These are phyloP conservation scores for Podospora australis DNA, from an alignment of 495 filamentous ascomycete genomes.

Conservation along the genomic window DNA sequence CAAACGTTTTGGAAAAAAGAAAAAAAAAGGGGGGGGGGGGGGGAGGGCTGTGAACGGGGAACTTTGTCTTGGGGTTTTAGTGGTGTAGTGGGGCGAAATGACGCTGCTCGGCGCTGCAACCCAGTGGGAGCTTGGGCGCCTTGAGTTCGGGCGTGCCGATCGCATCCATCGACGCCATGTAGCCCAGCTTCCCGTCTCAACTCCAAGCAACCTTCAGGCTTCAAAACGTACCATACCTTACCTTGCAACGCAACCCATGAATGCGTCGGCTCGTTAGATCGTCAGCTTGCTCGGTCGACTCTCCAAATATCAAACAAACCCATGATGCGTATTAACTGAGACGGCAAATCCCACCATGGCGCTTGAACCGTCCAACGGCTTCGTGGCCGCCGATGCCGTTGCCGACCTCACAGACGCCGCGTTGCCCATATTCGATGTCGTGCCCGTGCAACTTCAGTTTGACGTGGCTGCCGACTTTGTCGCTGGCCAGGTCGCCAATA, in stretches of 20 bases:
- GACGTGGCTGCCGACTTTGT: slow-evolving; percentile 88
- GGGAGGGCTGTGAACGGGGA: no score
- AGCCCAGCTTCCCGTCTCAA: neutral
- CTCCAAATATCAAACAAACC: neutral
- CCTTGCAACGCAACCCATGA: neutral
- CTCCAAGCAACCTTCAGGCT: neutral
- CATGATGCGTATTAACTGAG: slow-evolving; percentile 7
- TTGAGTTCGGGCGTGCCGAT: neutral
- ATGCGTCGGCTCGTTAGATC: neutral
- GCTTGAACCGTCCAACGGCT: slow-evolving; percentile 46
- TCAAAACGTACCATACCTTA: neutral
- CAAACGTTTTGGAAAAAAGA: no score
- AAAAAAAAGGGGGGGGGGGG: no score
- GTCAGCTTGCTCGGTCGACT: neutral
- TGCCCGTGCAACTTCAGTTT: slow-evolving; percentile 86
- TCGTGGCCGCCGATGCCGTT: slow-evolving; percentile 38
- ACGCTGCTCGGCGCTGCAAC: no score
- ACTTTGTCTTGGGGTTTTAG: no score
- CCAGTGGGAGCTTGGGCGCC: neutral
- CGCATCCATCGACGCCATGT: neutral
- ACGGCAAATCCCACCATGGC: slow-evolving; percentile 29
- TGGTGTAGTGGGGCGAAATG: no score
- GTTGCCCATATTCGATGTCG: slow-evolving; percentile 87
- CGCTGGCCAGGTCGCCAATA: slow-evolving; percentile 93
- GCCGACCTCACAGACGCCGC: slow-evolving; percentile 52